Conservation (phyloP, 129 eudicot species). For the Tanacetum coccineum region DNA sequence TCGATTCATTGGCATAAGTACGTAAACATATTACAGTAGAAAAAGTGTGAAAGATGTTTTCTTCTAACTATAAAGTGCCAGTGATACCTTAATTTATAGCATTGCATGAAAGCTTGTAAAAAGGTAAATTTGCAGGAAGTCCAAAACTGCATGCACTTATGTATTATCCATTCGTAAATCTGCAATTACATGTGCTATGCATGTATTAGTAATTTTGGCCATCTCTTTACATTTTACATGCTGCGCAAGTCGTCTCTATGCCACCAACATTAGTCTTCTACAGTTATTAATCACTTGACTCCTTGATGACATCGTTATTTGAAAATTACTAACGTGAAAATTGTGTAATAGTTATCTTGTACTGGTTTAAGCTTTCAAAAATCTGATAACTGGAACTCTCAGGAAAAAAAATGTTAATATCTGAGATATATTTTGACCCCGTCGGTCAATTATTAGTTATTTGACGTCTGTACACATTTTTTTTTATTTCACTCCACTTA, state of each 20-base stretch:
- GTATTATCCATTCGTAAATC: too few species aligned
- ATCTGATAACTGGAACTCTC: neutral
- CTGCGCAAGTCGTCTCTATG: neutral
- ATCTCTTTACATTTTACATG: constrained; percentile 6
- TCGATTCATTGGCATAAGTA: too few species aligned
- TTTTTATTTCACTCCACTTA: neutral
- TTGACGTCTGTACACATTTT: neutral
- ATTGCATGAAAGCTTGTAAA: too few species aligned
- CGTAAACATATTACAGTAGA: too few species aligned
- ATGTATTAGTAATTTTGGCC: neutral
- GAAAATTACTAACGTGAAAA: constrained; percentile 2
- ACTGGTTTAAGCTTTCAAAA: constrained; percentile 10
- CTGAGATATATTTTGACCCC: too few species aligned
- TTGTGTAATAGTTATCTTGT: constrained; percentile 2
- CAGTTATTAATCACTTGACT: neutral
- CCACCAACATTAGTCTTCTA: neutral
- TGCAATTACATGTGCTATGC: neutral
- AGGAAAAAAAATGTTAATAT: too few species aligned
- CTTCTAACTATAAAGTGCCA: too few species aligned
- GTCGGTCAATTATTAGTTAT: neutral
- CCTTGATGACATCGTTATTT: neutral
- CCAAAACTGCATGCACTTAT: too few species aligned
- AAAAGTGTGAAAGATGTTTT: too few species aligned
- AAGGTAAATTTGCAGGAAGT: too few species aligned
- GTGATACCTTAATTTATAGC: too few species aligned